These are phyloP conservation scores for Raphanus hybrid DNA, from an alignment of 441 rosid species.

Conservation along the genomic window DNA sequence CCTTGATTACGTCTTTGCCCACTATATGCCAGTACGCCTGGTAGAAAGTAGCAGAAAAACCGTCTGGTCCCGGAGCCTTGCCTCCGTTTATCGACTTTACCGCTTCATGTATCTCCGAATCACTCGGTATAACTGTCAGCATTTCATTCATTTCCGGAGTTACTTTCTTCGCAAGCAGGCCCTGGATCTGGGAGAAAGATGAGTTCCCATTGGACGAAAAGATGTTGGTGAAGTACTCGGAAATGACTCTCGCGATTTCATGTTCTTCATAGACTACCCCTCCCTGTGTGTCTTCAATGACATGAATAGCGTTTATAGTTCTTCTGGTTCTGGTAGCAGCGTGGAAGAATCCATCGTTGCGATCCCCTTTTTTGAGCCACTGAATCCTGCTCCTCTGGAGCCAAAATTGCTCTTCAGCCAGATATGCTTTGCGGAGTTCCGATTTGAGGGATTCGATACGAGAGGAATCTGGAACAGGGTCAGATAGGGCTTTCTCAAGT, in stretches of 20 bases:
- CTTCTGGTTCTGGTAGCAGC: not conserved
- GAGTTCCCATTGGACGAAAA: too few species aligned
- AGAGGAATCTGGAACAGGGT: too few species aligned
- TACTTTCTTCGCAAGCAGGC: too few species aligned
- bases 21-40: not conserved
- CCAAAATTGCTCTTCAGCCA: too few species aligned
- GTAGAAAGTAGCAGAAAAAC: not conserved
- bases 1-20: not conserved
- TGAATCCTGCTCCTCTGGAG: not conserved
- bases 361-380: not conserved
- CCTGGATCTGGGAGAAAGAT: too few species aligned
- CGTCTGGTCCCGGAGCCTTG: not conserved
- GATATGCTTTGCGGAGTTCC: too few species aligned
- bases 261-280: not conserved
- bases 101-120: not conserved
- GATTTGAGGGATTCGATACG: too few species aligned
- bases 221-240: too few species aligned
- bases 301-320: not conserved
- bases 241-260: too few species aligned
- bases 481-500: too few species aligned
- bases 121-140: too few species aligned
- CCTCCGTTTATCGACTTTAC: not conserved
- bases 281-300: not conserved
- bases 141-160: too few species aligned
- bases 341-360: not conserved